Conservation (phyloP, 2,329 filamentous ascomycete species). For the Microdochium bolleyi region DNA sequence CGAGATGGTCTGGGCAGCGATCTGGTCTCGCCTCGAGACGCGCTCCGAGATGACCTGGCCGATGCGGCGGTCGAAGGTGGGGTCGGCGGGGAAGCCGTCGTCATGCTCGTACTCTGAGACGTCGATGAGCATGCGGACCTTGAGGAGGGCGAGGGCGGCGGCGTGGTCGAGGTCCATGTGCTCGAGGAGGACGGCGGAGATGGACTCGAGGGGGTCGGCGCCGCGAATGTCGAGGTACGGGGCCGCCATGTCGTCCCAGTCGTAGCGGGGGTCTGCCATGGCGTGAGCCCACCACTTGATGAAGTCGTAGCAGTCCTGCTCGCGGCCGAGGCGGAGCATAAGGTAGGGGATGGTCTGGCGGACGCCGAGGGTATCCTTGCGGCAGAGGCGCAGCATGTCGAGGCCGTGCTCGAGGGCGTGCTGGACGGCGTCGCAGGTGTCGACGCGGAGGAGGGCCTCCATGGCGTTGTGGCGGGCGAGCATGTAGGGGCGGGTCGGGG, state of each 20-base stretch:
- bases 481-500: slow-evolving; percentile 36
- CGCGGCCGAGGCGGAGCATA: slow-evolving; percentile 34
- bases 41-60: neutral
- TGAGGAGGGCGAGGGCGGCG: slow-evolving; percentile 7
- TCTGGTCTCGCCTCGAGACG: neutral
- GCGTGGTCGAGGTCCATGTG: neutral
- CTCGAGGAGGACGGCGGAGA: slow-evolving; percentile 2
- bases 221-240: slow-evolving; percentile 14
- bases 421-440: slow-evolving; percentile 24
- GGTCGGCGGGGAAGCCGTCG: neutral
- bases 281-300: slow-evolving; percentile 22
- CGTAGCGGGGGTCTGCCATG: slow-evolving; percentile 15
- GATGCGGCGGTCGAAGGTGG: neutral
- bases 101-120: slow-evolving; percentile 2
- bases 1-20: neutral
- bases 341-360: slow-evolving; percentile 29
- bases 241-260: slow-evolving; percentile 22
- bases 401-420: slow-evolving; percentile 27
- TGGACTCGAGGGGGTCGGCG: slow-evolving; percentile 11
- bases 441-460: slow-evolving; percentile 21
- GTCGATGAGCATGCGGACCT: slow-evolving; percentile 18
- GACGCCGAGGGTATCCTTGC: slow-evolving; percentile 35
- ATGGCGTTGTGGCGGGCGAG: slow-evolving; percentile 21
- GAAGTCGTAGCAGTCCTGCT: slow-evolving; percentile 43
- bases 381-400: slow-evolving; percentile 35